A percentile compares a stretch with the other conserved stretches of the same genome.
Conservation (phyloP, 1,139 yeast genomes). For the Saccharomyces hybrid region DNA sequence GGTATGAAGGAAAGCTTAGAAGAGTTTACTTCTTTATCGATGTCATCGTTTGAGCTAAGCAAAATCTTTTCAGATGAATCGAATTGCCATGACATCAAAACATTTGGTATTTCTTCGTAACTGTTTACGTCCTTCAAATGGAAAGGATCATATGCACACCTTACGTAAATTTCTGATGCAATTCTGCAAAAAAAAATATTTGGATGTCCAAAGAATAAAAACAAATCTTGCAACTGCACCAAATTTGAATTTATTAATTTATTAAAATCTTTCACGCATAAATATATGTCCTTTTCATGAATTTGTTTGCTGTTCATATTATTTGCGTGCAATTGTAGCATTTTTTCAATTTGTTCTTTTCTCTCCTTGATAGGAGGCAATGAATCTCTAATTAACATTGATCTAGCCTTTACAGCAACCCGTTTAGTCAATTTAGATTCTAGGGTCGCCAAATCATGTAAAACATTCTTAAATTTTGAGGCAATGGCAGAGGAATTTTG, state of each 20-base stretch:
- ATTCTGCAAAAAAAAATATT: slow-evolving; percentile 89
- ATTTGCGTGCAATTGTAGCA: slow-evolving; percentile 80
- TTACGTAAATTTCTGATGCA: slow-evolving; percentile 88
- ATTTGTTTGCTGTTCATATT: slow-evolving; percentile 81
- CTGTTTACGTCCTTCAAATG: slow-evolving; percentile 67
- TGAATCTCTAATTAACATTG: slow-evolving; percentile 87
- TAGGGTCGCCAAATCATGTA: slow-evolving; percentile 71
- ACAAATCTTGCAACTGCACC: slow-evolving; percentile 86
- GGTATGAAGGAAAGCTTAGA: slow-evolving; percentile 75
- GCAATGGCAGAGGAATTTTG: slow-evolving; percentile 60
- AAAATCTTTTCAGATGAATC: slow-evolving; percentile 68
- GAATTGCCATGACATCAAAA: slow-evolving; percentile 79
- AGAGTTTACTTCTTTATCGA: slow-evolving; percentile 50
- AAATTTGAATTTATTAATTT: slow-evolving; percentile 93
- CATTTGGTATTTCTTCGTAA: slow-evolving; percentile 41
- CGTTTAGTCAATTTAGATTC: slow-evolving; percentile 83
- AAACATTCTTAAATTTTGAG: slow-evolving; percentile 54
- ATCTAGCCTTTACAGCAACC: slow-evolving; percentile 88
- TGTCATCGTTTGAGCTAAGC: slow-evolving; percentile 46
- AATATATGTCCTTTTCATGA: slow-evolving; percentile 65
- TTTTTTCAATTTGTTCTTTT: slow-evolving; percentile 91
- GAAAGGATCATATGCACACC: slow-evolving; percentile 94
- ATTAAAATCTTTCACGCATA: slow-evolving; percentile 66
- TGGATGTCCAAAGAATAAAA: slow-evolving; percentile 73
- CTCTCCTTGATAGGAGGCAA: slow-evolving; percentile 90